Evolutionary conservation across 2,329 filamentous ascomycete species (phyloP).

Genomic region (Neonectria magnoliae): DNA sequence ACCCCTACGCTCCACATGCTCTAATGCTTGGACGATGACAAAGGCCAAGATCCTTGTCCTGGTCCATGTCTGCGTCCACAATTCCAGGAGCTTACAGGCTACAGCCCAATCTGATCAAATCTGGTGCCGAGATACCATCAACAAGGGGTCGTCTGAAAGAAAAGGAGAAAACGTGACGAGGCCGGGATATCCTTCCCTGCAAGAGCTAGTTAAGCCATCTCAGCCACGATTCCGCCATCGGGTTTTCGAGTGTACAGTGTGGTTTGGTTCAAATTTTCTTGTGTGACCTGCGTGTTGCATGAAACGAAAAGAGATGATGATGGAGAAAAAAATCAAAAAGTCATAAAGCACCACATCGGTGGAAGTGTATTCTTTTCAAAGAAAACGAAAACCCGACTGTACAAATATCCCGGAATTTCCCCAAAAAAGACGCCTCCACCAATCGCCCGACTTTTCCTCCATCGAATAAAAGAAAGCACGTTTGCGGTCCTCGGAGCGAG

Average conservation of each 20-base stretch:
- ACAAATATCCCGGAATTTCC: conserved; percentile 43
- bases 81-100: not conserved
- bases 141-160: conserved; percentile 4
- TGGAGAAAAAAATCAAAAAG: conserved; percentile 10
- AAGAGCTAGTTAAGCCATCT: not conserved
- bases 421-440: conserved; percentile 46
- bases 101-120: conserved; percentile 23
- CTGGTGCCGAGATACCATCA: conserved; percentile 13
- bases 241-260: not conserved
- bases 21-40: not conserved
- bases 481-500: conserved; percentile 40
- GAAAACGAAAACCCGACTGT: conserved; percentile 43
- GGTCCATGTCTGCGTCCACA: conserved; percentile 2
- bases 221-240: not conserved
- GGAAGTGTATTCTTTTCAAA: conserved; percentile 44
- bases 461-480: conserved; percentile 42
- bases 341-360: conserved; percentile 32
- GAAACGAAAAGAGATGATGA: conserved; percentile 11
- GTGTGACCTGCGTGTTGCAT: not conserved
- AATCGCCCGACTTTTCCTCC: conserved; percentile 45
- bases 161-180: conserved; percentile 6
- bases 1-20: conserved; percentile 6
- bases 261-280: not conserved
- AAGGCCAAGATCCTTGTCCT: conserved; percentile 6
- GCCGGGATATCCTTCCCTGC: not conserved